Percentiles rank a stretch among this genome's conserved stretches.
These are phyloP conservation scores for Wickerhamomyces sp. DNA, from an alignment of 1,139 yeast genomes.

Conservation along the genomic window DNA sequence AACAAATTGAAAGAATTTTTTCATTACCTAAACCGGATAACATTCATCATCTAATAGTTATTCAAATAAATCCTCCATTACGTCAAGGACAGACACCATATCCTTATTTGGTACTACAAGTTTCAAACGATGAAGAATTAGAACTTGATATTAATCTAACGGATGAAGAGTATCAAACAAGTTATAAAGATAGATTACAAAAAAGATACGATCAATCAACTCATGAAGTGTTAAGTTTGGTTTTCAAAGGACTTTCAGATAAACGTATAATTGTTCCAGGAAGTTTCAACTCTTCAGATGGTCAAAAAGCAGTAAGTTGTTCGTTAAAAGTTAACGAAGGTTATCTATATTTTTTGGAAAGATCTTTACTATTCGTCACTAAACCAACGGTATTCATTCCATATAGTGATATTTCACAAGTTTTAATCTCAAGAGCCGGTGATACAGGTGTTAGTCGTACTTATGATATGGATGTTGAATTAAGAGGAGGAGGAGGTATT, in stretches of 20 bases:
- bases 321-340: constrained; percentile 96
- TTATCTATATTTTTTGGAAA: constrained; percentile 82
- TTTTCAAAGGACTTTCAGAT: constrained; percentile 86
- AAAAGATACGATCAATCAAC: constrained; percentile 78
- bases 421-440: constrained; percentile 87
- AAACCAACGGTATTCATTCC: constrained; percentile 95
- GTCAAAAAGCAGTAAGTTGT: constrained; percentile 84
- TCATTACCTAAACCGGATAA: constrained; percentile 94
- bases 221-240: constrained; percentile 81
- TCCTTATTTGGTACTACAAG: constrained; percentile 87
- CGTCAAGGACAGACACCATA: constrained; percentile 96
- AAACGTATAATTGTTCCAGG: constrained; percentile 85
- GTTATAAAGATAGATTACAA: constrained; percentile 73
- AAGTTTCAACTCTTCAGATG: constrained; percentile 64
- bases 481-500: constrained; percentile 61
- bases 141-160: constrained; percentile 85
- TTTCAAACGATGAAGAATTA: constrained; percentile 82
- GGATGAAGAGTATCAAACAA: constrained; percentile 73
- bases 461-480: constrained; percentile 79
- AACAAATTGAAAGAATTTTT: constrained; percentile 85
- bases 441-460: constrained; percentile 80
- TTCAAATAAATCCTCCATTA: constrained; percentile 92
- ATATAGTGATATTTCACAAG: constrained; percentile 67
- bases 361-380: constrained; percentile 84
- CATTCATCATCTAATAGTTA: constrained; percentile 76